Conservation (phyloP, 805 yeast genomes). For the Wickerhamomyces hampshirensis region DNA sequence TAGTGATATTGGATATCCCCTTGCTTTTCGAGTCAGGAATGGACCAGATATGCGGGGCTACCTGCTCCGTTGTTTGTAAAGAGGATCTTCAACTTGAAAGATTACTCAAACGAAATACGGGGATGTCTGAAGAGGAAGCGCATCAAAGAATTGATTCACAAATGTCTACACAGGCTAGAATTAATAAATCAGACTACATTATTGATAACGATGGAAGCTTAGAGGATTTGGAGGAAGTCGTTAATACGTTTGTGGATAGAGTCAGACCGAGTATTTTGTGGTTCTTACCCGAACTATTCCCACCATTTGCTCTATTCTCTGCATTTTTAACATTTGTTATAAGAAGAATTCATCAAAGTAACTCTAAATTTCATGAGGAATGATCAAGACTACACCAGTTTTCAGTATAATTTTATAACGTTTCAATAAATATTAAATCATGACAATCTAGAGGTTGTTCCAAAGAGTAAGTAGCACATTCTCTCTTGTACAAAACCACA, state of each 20-base stretch:
- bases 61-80: conserved; percentile 63
- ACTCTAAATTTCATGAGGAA: background rate
- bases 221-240: conserved; percentile 36
- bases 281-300: conserved; percentile 32
- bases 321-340: conserved; percentile 9
- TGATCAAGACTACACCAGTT: background rate
- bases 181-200: conserved; percentile 56
- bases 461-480: too few species aligned
- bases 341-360: conserved; percentile 5
- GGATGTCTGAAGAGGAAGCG: conserved; percentile 62
- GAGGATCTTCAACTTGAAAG: conserved; percentile 57
- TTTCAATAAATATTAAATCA: background rate
- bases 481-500: too few species aligned
- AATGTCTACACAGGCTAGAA: conserved; percentile 58
- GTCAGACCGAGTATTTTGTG: conserved; percentile 34
- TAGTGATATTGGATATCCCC: conserved; percentile 87
- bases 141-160: conserved; percentile 70
- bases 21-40: conserved; percentile 77
- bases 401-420: background rate
- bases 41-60: conserved; percentile 63
- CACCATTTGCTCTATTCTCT: conserved; percentile 33
- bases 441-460: background rate
- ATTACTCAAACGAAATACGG: conserved; percentile 61
- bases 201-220: conserved; percentile 55
- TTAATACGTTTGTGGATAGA: conserved; percentile 35